Evolutionary conservation across 2,329 filamentous ascomycete species (phyloP).

Genomic region (Clarireedia homoeocarpa): DNA sequence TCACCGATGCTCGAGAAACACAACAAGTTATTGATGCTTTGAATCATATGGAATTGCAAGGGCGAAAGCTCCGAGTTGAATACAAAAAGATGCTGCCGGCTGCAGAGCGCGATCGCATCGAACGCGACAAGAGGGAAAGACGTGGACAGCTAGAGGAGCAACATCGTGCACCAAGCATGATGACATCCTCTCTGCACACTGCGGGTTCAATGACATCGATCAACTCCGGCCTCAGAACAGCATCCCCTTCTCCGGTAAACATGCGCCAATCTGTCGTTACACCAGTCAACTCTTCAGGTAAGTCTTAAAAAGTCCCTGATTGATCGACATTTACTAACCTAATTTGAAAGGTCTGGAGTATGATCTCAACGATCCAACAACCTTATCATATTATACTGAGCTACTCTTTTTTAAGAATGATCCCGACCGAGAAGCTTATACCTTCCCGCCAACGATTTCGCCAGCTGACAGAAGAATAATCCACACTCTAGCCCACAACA

Average conservation of each 20-base stretch:
- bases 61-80: constrained; percentile 88
- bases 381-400: constrained; percentile 83
- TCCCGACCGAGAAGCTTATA: constrained; percentile 65
- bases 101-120: constrained; percentile 89
- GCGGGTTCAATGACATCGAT: constrained; percentile 75
- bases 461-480: constrained; percentile 83
- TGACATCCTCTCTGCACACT: constrained; percentile 54
- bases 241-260: constrained; percentile 28
- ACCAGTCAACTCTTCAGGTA: constrained; percentile 14
- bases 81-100: constrained; percentile 99
- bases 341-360: constrained; percentile 40
- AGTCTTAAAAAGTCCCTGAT: constrained; percentile 6
- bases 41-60: constrained; percentile 93
- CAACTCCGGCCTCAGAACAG: constrained; percentile 49
- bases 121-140: constrained; percentile 92
- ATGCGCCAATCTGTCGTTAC: constrained; percentile 14
- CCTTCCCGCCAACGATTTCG: constrained; percentile 74
- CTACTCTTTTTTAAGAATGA: constrained; percentile 84
- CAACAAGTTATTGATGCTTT: constrained; percentile 85
- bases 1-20: constrained; percentile 91
- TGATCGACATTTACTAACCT: background rate
- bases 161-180: constrained; percentile 56
- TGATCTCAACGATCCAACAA: constrained; percentile 85
- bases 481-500: constrained; percentile 90
- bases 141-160: constrained; percentile 95